These are phyloP conservation scores for Euphorbia lathyris DNA, from an alignment of 345 rosid species.

Conservation along the genomic window DNA sequence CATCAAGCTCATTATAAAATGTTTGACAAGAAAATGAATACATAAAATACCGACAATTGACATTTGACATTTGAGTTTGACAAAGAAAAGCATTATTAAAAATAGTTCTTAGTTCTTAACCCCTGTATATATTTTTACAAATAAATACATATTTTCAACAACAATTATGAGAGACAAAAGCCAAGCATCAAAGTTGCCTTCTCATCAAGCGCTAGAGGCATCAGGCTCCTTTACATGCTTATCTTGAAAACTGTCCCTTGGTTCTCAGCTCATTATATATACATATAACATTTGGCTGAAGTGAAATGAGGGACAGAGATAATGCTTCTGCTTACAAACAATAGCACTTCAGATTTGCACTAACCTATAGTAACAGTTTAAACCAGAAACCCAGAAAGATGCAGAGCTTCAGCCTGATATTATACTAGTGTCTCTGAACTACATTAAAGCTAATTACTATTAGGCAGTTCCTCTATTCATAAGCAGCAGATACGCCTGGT, in stretches of 20 bases:
- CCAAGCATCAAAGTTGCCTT: slow-evolving; percentile 17
- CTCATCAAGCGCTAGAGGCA: slow-evolving; percentile 23
- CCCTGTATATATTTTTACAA: not conserved
- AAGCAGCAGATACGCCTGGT: not conserved
- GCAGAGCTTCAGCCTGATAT: not conserved
- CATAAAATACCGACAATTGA: not conserved
- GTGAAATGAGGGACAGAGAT: slow-evolving; percentile 5
- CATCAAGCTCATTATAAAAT: slow-evolving; percentile 8
- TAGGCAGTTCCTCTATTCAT: not conserved
- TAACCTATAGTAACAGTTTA: not conserved
- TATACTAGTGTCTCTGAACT: not conserved
- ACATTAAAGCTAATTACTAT: slow-evolving; percentile 4
- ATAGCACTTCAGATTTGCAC: not conserved
- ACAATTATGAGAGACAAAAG: slow-evolving; percentile 15
- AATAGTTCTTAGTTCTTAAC: not conserved
- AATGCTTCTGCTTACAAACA: not conserved
- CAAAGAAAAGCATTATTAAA: not conserved
- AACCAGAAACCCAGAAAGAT: not conserved
- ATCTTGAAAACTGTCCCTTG: not conserved
- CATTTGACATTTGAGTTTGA: slow-evolving; percentile 1
- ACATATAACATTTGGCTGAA: not conserved
- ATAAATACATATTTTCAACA: not conserved
- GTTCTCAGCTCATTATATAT: not conserved
- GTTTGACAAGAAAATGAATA: not conserved
- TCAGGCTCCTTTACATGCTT: not conserved